Conservation (phyloP, 2,329 filamentous ascomycete species). For the Colletotrichum musae region DNA sequence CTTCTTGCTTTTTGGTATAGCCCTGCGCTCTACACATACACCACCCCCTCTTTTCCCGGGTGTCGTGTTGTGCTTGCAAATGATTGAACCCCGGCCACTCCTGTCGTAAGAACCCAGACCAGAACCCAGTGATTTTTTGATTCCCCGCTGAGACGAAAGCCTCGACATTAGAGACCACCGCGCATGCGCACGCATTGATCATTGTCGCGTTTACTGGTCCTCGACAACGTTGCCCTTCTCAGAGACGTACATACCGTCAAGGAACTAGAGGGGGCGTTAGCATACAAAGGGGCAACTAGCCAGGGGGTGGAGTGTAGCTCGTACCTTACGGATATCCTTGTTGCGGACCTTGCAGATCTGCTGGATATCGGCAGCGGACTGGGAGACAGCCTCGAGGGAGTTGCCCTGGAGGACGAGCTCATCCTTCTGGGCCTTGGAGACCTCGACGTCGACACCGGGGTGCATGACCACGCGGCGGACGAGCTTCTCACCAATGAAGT, state of each 20-base stretch:
- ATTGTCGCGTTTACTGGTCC: slow-evolving; percentile 63
- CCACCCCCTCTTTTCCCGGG: slow-evolving; percentile 9
- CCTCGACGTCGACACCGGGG: slow-evolving; percentile 89
- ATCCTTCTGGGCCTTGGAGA: slow-evolving; percentile 96
- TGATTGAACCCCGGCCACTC: slow-evolving; percentile 31
- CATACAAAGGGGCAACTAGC: neutral
- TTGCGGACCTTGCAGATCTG: slow-evolving; percentile 99
- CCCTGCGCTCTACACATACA: slow-evolving; percentile 30
- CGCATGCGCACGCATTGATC: slow-evolving; percentile 34
- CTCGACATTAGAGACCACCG: slow-evolving; percentile 45
- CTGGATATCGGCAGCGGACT: slow-evolving; percentile 99
- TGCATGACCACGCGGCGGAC: slow-evolving; percentile 93
- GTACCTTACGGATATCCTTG: slow-evolving; percentile 99
- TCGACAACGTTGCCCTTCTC: slow-evolving; percentile 96
- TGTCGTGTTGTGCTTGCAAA: slow-evolving; percentile 19
- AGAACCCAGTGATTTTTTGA: slow-evolving; percentile 39
- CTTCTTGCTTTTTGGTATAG: slow-evolving; percentile 31
- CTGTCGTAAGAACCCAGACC: slow-evolving; percentile 32
- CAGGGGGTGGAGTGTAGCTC: slow-evolving; percentile 12
- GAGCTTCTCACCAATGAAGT: slow-evolving; percentile 99
- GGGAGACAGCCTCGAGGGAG: slow-evolving; percentile 97
- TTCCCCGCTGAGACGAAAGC: slow-evolving; percentile 44
- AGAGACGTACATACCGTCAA: slow-evolving; percentile 99
- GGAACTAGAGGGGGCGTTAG: slow-evolving; percentile 76
- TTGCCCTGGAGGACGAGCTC: slow-evolving; percentile 95